A percentile compares a stretch with the other conserved stretches of the same genome.
These are phyloP conservation scores for Pichia nakasei DNA, from an alignment of 805 yeast species.

Conservation along the genomic window DNA sequence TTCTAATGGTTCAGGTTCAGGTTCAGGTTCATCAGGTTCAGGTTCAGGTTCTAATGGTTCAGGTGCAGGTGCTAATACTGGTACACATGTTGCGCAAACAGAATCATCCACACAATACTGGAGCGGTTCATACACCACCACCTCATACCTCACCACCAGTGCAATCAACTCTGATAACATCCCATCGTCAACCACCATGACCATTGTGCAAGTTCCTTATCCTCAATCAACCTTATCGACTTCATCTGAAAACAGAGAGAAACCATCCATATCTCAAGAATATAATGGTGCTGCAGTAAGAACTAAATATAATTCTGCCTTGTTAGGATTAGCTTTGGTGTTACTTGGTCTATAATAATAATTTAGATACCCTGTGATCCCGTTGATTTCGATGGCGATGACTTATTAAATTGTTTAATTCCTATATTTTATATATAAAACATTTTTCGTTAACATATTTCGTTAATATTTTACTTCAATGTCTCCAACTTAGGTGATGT, in stretches of 20 bases:
- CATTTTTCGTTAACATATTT: neutral
- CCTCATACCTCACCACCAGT: neutral
- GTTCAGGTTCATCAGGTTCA: neutral
- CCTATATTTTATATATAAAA: too few relatives aligned
- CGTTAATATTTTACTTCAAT: too few relatives aligned
- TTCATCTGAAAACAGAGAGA: neutral
- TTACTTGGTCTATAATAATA: neutral
- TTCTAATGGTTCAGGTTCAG: neutral
- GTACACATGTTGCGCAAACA: constrained; percentile 3
- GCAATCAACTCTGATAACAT: neutral
- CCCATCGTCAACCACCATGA: neutral
- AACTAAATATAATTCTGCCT: neutral
- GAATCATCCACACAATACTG: constrained; percentile 1
- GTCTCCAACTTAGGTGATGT: too few relatives aligned
- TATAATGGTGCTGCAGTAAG: neutral
- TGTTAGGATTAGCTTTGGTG: neutral
- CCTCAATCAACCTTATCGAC: neutral
- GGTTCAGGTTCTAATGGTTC: too few relatives aligned
- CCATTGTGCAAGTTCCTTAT: neutral
- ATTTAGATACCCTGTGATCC: neutral
- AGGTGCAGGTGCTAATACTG: neutral
- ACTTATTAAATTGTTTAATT: too few relatives aligned
- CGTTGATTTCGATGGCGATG: neutral
- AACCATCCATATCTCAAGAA: neutral
- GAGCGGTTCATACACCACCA: constrained; percentile 1